Evolutionary conservation across 2,329 filamentous ascomycete genomes (phyloP).

Genomic region (Ophioceras dolichostomum): DNA sequence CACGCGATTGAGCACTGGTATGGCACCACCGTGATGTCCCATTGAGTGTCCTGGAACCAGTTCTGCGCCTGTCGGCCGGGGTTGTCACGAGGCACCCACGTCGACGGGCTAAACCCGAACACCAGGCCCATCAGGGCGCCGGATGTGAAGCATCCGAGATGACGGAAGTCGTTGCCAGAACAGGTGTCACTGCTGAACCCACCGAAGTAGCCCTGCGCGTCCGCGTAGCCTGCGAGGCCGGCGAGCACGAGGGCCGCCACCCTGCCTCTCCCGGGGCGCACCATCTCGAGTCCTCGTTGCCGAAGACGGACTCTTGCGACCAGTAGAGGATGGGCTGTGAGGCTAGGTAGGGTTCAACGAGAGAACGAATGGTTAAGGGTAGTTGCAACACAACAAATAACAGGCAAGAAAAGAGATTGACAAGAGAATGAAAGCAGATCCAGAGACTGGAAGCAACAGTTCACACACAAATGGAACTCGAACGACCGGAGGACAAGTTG

Average conservation of each 20-base stretch:
- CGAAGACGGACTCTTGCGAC: no score
- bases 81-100: constrained; percentile 6
- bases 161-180: not conserved
- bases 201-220: constrained; percentile 5
- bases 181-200: not conserved
- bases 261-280: no score
- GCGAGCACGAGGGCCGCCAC: constrained; percentile 4
- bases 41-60: constrained; percentile 9
- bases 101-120: constrained; percentile 9
- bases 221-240: constrained; percentile 6
- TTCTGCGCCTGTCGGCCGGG: constrained; percentile 10
- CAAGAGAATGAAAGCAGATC: no score
- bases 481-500: not conserved
- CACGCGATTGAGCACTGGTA: constrained; percentile 12
- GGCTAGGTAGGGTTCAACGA: no score
- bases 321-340: no score
- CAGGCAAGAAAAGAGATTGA: not conserved
- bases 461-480: no score
- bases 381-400: not conserved
- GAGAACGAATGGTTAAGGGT: no score
- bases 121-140: no score
- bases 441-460: not conserved
- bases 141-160: no score
- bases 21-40: constrained; percentile 15
- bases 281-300: no score